phyloP scores from a whole-genome alignment of 129 eudicot species.

The Daucus carota region DH1_v3.0 NC_030382.2:40827001-40827500 shows the following conservation, averaged over 20 bases:
- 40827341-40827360: neutral
- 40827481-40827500: conserved; percentile 73
- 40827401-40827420: conserved; percentile 64
- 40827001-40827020: neutral
- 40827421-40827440: conserved; percentile 80
- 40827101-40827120: neutral
- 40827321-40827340: neutral
- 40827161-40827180: conserved; percentile 74
- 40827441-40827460: conserved; percentile 61
- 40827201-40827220: conserved; percentile 67
- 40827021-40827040: neutral
- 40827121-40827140: neutral
- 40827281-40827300: neutral
- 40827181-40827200: conserved; percentile 68
- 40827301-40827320: neutral
- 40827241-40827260: neutral
- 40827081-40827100: neutral
- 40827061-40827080: neutral
- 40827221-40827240: conserved; percentile 92
- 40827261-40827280: neutral
- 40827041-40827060: neutral
- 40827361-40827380: neutral
- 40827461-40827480: conserved; percentile 62
- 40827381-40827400: neutral
- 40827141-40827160: conserved; percentile 4